phyloP scores from a whole-genome alignment of 108 stramenopile genomes.

The Nitzschia inconspicua region DNA sequence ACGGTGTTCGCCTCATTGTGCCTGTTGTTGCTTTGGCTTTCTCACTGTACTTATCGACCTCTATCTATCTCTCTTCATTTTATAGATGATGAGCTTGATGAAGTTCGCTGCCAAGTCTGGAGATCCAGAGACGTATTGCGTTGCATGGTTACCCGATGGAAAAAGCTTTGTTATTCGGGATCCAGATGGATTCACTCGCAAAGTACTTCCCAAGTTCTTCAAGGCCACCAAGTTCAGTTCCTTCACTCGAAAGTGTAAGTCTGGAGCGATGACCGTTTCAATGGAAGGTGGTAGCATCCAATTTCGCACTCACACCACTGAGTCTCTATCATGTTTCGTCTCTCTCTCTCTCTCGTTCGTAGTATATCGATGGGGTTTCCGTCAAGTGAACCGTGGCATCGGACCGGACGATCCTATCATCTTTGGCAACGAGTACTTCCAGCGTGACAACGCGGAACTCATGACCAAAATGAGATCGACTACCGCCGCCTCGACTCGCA shows the following conservation, averaged over 20 bases:
- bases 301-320: neutral
- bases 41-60: neutral
- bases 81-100: slow-evolving; percentile 64
- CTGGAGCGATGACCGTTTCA: no score
- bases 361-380: slow-evolving; percentile 79
- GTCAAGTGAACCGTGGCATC: slow-evolving; percentile 64
- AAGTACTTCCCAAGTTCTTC: slow-evolving; percentile 79
- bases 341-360: neutral
- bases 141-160: slow-evolving; percentile 69
- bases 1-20: neutral
- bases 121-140: slow-evolving; percentile 21
- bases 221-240: slow-evolving; percentile 79
- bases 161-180: slow-evolving; percentile 68
- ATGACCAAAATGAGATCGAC: slow-evolving; percentile 55
- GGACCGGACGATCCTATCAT: slow-evolving; percentile 64
- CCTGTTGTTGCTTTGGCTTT: no score
- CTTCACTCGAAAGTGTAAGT: slow-evolving; percentile 69
- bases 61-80: slow-evolving; percentile 3
- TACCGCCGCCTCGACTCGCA: slow-evolving; percentile 51
- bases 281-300: neutral
- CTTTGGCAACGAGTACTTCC: slow-evolving; percentile 69
- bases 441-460: slow-evolving; percentile 53
- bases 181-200: slow-evolving; percentile 65
- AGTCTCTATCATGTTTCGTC: neutral
- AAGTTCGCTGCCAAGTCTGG: slow-evolving; percentile 29